Evolutionary conservation across 345 rosid genomes (phyloP), one percentile per base, ranked within the genome.

Genomic region (Eucalyptus regnans): DNA sequence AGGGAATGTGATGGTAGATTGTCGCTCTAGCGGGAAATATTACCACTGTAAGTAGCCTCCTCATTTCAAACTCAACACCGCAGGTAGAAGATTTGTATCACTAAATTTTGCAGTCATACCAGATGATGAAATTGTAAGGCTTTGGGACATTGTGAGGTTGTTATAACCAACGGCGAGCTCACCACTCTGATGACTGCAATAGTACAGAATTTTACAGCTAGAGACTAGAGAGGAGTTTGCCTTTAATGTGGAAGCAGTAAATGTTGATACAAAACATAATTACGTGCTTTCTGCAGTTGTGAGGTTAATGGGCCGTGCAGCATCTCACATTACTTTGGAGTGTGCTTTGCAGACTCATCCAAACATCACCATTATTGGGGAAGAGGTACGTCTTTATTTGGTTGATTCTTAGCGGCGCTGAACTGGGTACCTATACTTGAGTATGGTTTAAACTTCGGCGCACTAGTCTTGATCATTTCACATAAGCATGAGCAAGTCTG

Each of bases 271-370:
- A 76, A 4, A 37, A 20, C 37, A 64, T n/a, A 64, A 7, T n/a
- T 64, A 64, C 16, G 20, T 64, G 76, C 76, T 64, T 48, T 76
- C 83, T 20, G 81, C 95, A 98, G 99, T 98, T 95, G 99, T 98
- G 79, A 91, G 99, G 89, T 98, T 98, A 88, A 98, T 98, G 99
- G 99, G 99, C 56, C 99, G 99, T 91, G 99, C 97, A 41, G 99
- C 99, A 86, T 98, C 99, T 37, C 99, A 98, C 87, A 97, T 98
- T 92, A 97, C 99, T 33, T 93, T 98, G 89, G 99, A 98, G 92
- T 97, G 99, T 84, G 99, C 99, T 90, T 91, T 98, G 93, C 99
- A 98, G 93, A 97, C 99, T 85, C 99, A 96, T 90, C 99, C 99
- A 10, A 97, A 97, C 92, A 93, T 98, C 88, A 95, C 99, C 52